Percentiles rank a stretch among this genome's conserved stretches.
Conservation (phyloP, 148 eudicot species). For the Arbutus unedo region DNA sequence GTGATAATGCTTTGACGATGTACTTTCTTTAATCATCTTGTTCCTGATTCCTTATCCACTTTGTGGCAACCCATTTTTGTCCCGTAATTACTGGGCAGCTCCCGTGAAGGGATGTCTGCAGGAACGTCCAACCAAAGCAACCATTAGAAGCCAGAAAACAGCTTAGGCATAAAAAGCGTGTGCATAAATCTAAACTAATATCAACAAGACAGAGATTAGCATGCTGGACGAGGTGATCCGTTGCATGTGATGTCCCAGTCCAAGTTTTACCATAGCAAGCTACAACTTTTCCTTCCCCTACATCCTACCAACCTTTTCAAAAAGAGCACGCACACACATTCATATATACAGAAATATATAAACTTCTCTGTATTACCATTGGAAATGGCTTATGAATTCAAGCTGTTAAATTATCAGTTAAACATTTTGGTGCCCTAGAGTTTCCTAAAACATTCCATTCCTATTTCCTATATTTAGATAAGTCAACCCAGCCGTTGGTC, state of each 20-base stretch:
- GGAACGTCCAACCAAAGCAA: neutral
- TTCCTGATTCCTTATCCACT: conserved; percentile 66
- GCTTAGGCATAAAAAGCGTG: neutral
- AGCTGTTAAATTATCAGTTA: neutral
- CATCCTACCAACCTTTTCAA: neutral
- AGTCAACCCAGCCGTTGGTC: neutral
- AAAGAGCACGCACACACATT: neutral
- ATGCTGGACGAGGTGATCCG: neutral
- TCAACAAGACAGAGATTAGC: neutral
- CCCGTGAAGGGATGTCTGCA: conserved; percentile 79
- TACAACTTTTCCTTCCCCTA: neutral
- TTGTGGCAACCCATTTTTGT: conserved; percentile 92
- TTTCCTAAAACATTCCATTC: neutral
- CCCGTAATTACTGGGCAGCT: conserved; percentile 80
- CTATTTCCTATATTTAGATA: neutral
- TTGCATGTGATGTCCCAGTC: neutral
- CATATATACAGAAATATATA: neutral
- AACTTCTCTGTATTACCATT: neutral
- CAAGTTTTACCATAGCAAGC: neutral
- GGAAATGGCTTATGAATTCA: neutral
- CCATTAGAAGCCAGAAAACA: conserved; percentile 3
- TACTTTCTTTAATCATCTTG: conserved; percentile 29
- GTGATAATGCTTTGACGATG: neutral
- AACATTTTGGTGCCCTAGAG: neutral
- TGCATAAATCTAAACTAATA: neutral